phyloP scores from a whole-genome alignment of 257 asterid genomes.

The Hygrophila difformis region DNA sequence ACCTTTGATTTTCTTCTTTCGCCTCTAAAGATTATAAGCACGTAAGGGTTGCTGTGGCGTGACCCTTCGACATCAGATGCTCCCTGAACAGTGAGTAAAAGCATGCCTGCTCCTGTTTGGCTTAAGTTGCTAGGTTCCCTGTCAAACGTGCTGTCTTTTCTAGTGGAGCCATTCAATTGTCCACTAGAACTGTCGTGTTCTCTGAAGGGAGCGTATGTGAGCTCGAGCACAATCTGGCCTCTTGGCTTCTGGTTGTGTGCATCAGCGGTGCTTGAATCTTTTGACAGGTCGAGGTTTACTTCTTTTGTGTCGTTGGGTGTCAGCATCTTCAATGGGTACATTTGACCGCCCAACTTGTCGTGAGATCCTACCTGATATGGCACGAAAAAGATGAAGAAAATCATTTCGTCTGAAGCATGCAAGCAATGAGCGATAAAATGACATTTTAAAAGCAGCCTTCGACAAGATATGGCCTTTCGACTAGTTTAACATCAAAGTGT shows the following conservation, averaged over 20 bases:
- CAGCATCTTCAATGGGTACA: conserved; percentile 56
- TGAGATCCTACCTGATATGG: conserved; percentile 66
- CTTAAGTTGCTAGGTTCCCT: conserved; percentile 30
- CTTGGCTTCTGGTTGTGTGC: conserved; percentile 48
- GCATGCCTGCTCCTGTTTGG: conserved; percentile 61
- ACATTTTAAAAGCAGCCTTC: too few relatives aligned
- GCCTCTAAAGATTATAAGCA: conserved; percentile 48
- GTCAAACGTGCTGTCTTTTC: conserved; percentile 32
- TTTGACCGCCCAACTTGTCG: conserved; percentile 64
- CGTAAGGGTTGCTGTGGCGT: conserved; percentile 74
- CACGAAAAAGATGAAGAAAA: background rate
- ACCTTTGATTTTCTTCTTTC: conserved; percentile 77
- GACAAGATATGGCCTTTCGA: too few relatives aligned
- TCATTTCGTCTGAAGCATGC: too few relatives aligned
- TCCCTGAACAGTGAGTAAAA: conserved; percentile 59
- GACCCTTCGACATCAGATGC: conserved; percentile 77
- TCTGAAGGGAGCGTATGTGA: conserved; percentile 70
- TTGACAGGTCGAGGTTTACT: conserved; percentile 41
- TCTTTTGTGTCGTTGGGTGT: conserved; percentile 51
- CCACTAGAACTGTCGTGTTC: conserved; percentile 45
- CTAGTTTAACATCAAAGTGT: too few relatives aligned
- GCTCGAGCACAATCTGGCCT: conserved; percentile 61
- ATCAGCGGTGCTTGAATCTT: conserved; percentile 28
- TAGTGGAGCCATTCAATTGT: conserved; percentile 21
- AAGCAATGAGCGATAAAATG: too few relatives aligned